Base-by-base conservation (phyloP, 148 eudicot species). In the Vaccinium macrocarpon region DNA sequence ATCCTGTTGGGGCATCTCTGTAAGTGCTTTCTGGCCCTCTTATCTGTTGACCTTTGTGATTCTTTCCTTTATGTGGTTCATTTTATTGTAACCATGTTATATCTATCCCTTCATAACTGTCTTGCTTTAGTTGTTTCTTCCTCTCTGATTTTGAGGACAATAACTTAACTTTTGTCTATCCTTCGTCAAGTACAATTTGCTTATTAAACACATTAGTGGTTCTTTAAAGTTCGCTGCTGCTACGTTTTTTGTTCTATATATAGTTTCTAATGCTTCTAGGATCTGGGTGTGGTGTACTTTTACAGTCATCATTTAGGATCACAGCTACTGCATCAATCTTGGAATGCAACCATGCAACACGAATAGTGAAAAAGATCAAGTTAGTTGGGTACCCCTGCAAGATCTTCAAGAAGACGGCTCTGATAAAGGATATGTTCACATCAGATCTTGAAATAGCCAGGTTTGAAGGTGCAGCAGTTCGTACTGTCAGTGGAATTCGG, bases 371-470 rank as follows among this genome's bases (percentile, higher is more conserved):
- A 92, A 97, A 97, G 90, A 90, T 97, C 82, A 97, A 97, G 90
- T 89, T 95, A 42, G 95, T 91, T 57, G 99, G 99, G 77, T 68
- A 89, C 83, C 96, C 99, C 68, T 91, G 94, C 86, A 97, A 95
- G 89, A 93, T 97, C 53, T 95, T 91, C 89, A 95, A 92, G 92
- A 97, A 94, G 85, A 97, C 99, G 0, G 99, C 97, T 11, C 92
- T 93, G 66, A 97, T 97, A 49, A 91, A 92, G 84, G 93, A 94
- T 84, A 97, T 97, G 99, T 97, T 97, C 87, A 97, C 98, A 73
- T 95, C 99, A 84, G 98, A 97, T 91, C 99, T 95, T 87, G 99
- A 97, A 87, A 86, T 97, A 86, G 98, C 99, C 27, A 92, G 97
- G 88, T 95, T 91, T 88, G 98, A 97, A 88, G 98, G 99, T 84